Evolutionary conservation across 257 asterid species (phyloP), one percentile per base, ranked within the genome.

Genomic region (Euphrasia confusa): DNA sequence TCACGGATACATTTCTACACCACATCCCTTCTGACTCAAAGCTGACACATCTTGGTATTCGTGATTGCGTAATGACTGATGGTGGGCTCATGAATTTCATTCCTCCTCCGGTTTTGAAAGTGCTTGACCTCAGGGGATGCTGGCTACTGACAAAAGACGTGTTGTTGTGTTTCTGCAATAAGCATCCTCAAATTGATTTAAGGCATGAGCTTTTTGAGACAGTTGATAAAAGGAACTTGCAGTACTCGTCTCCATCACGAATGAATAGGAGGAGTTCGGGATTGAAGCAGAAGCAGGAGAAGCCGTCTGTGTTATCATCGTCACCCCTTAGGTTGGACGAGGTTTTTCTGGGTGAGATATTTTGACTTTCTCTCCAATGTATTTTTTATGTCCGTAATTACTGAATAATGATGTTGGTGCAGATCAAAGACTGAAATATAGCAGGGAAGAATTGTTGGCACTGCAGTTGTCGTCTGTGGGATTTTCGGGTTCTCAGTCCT

Each of bases 391-490:
- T 9, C 0, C 62, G 7, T 57, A 4, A 57, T 40, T 45, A 14
- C 64, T 57, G 67, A 59, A 17, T 54, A 4, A 40, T 67, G 52
- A 53, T 73, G 60, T 57, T 3, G 14, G 63, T 72, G 80, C 81
- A 92, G 96, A 92, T 89, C 97, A 92, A 74, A 78, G 99, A 72
- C 71, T 86, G 84, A 89, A 83, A 80, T 89, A 89, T 71, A 80
- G 74, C 75, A 78, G 81, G 66, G 91, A 86, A 60, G 94, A 86
- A 54, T 65, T 92, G 54, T 60, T 89, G 33, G 82, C 81, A 10
- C 18, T 86, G 80, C 92, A 76, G 64, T 69, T 71, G 47, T 72
- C 79, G 18, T 65, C 81, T 15, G 14, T 77, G 33, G 37, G 67
- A 45, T 27, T 60, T 61, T 59, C 74, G 64, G 53, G 72, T 62